phyloP scores from a whole-genome alignment of 176 grass and related monocot species.

The Oryza nivara region DNA sequence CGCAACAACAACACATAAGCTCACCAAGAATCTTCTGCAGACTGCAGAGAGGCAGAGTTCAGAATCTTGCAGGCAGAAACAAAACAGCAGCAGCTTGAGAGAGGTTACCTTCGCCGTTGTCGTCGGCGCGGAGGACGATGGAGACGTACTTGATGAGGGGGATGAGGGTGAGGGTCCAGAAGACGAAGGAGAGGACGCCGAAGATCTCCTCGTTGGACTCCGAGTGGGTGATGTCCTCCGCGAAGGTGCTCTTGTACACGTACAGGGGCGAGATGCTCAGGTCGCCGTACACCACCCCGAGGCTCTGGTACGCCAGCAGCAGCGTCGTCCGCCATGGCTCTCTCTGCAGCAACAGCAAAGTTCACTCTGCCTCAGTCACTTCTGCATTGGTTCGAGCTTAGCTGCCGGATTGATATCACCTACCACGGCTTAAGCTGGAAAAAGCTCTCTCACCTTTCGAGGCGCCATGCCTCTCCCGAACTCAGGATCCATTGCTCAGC shows the following conservation, averaged over 20 bases:
- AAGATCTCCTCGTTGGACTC: conserved; percentile 91
- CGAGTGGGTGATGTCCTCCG: conserved; percentile 94
- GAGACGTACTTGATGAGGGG: conserved; percentile 96
- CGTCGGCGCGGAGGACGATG: conserved; percentile 92
- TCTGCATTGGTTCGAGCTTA: background rate
- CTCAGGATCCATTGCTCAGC: conserved; percentile 44
- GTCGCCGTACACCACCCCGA: conserved; percentile 94
- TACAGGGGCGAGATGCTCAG: conserved; percentile 94
- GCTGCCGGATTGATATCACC: background rate
- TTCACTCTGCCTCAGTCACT: background rate
- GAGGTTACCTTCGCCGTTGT: conserved; percentile 83
- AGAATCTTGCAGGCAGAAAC: background rate
- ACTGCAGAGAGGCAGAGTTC: too few species aligned
- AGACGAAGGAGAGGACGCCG: conserved; percentile 89
- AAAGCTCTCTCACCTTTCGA: conserved; percentile 21
- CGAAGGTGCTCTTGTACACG: conserved; percentile 99
- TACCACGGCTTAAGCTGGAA: background rate
- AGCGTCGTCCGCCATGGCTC: conserved; percentile 77
- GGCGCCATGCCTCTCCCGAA: conserved; percentile 28
- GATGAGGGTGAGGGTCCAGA: conserved; percentile 95
- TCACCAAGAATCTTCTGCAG: background rate
- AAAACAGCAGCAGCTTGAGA: too few species aligned
- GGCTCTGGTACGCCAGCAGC: conserved; percentile 94
- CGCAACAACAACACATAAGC: background rate
- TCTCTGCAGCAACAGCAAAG: conserved; percentile 45